Evolutionary conservation across 208 protist genomes (phyloP), one percentile per base, ranked within the genome.

Genomic region (Borovskyia barvae): DNA sequence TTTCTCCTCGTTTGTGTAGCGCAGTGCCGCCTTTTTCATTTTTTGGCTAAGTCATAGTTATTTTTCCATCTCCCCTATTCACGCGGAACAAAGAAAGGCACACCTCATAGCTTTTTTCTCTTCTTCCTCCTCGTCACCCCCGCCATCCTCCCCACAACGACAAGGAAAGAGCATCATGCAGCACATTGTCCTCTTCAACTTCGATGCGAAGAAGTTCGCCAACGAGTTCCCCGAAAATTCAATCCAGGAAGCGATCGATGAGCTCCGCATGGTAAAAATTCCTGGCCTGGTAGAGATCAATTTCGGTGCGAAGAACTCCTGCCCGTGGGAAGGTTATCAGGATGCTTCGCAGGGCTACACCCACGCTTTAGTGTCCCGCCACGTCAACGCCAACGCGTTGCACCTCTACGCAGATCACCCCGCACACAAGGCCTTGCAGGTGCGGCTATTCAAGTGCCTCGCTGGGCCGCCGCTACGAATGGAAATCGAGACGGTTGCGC

Each of bases 171-270:
- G n/a, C n/a, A n/a, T 40, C 11, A 83, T 87, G 56, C 64, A 67
- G 20, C 80, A 90, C 62, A 64, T 87, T 43, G 77, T 83, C 5
- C 28, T 90, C 12, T 87, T 90, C 45, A 76, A 78, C 35, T 58
- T 87, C n/a, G 70, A 85, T 47, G 25, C 30, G 2, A 59, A 25
- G 9, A 87, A 87, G 62, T 19, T 85, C 7, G 70, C 60, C 0
- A 45, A 39, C 5, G 63, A 84, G 49, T 77, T 85, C 17, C 64
- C 72, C 19, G 61, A 54, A 15, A 39, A 79, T 24, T 15, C 43
- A 8, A 57, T 81, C 0, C 56, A 81, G 51, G 53, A 75, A 5
- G 56, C 20, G n/a, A 41, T 85, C 3, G 35, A 72, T 4, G 33
- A 41, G 17, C 52, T 85, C 28, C 48, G 53, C 24, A n/a, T 63